These are phyloP conservation scores for Blepharisma undulans DNA, from an alignment of 169 alveolate species.

Conservation along the genomic window DNA sequence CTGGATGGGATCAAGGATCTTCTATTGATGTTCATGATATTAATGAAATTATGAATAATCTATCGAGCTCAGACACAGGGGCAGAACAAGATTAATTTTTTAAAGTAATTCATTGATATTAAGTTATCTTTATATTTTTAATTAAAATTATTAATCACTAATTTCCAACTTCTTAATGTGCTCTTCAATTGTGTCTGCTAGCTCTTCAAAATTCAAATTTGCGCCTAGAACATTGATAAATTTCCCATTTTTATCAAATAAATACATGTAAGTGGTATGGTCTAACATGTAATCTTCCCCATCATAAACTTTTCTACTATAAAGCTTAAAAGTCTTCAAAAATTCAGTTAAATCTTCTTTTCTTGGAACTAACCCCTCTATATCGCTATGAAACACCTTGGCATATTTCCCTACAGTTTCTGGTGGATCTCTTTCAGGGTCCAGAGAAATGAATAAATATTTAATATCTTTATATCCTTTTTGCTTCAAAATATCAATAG, in stretches of 20 bases:
- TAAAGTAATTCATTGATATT: too few relatives aligned
- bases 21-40: too few relatives aligned
- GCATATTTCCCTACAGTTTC: conserved; percentile 56
- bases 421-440: conserved; percentile 61
- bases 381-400: conserved; percentile 46
- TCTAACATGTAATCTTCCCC: conserved; percentile 40
- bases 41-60: too few relatives aligned
- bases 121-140: too few relatives aligned
- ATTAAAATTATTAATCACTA: background rate
- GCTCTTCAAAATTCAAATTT: conserved; percentile 23
- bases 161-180: conserved; percentile 24
- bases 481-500: conserved; percentile 46
- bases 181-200: conserved; percentile 12
- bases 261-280: conserved; percentile 44
- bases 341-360: conserved; percentile 7
- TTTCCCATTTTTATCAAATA: conserved; percentile 31
- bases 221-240: conserved; percentile 34
- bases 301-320: conserved; percentile 11
- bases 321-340: conserved; percentile 27
- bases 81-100: too few relatives aligned
- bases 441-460: conserved; percentile 58
- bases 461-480: conserved; percentile 51
- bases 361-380: background rate
- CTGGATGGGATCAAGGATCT: too few relatives aligned
- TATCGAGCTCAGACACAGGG: too few relatives aligned